A percentile compares a stretch with the other conserved stretches of the same genome.
phyloP scores from a whole-genome alignment of 805 yeast species.

The Soucietia sequanensis region DNA sequence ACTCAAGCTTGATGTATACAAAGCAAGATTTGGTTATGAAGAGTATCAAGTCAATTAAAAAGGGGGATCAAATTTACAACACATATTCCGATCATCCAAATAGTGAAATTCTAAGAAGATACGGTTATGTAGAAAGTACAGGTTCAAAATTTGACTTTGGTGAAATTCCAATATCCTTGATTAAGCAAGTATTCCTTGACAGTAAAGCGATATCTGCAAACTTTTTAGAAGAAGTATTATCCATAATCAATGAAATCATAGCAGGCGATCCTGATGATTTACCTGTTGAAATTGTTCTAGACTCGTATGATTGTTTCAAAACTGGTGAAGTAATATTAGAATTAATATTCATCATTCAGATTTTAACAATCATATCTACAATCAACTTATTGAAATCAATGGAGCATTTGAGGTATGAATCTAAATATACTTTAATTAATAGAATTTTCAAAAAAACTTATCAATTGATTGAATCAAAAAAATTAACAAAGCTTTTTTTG shows the following conservation, averaged over 20 bases:
- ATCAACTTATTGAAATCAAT: constrained; percentile 23
- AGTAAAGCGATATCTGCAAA: constrained; percentile 18
- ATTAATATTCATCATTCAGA: constrained; percentile 51
- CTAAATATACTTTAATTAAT: constrained; percentile 34
- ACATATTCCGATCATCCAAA: constrained; percentile 91
- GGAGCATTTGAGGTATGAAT: constrained; percentile 13
- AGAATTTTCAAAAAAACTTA: constrained; percentile 59
- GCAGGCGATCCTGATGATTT: constrained; percentile 38
- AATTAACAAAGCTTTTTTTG: constrained; percentile 41
- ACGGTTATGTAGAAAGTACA: constrained; percentile 81
- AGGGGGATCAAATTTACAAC: constrained; percentile 78
- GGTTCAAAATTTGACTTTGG: constrained; percentile 80
- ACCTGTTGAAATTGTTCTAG: constrained; percentile 43
- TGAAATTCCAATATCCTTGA: constrained; percentile 54
- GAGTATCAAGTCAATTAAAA: constrained; percentile 56
- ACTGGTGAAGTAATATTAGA: constrained; percentile 64
- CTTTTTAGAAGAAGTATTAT: constrained; percentile 35
- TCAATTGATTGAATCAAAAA: constrained; percentile 54
- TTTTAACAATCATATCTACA: constrained; percentile 36
- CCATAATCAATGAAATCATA: constrained; percentile 17
- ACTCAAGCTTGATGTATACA: constrained; percentile 66
- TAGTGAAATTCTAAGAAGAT: constrained; percentile 83
- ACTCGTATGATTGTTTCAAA: constrained; percentile 60
- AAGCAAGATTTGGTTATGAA: constrained; percentile 62
- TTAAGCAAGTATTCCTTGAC: constrained; percentile 36